These are phyloP conservation scores for Verticillium klebahnii DNA, from an alignment of 2,329 filamentous ascomycete species.

Conservation along the genomic window DNA sequence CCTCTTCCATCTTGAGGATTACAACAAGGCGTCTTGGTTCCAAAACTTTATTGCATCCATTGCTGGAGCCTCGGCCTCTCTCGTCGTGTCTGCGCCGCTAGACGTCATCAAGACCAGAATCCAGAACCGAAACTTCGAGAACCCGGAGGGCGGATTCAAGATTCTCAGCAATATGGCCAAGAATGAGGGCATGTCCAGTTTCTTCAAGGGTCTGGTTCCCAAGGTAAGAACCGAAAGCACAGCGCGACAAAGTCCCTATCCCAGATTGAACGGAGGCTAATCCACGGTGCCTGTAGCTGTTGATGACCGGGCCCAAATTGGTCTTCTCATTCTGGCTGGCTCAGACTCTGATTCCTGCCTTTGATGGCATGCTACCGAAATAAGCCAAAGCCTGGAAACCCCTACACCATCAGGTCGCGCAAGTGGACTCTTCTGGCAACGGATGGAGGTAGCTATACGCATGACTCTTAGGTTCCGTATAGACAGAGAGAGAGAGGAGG, in stretches of 20 bases:
- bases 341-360: slow-evolving; percentile 94
- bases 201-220: slow-evolving; percentile 97
- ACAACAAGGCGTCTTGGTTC: slow-evolving; percentile 90
- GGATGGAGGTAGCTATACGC: too few relatives aligned
- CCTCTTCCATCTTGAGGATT: slow-evolving; percentile 82
- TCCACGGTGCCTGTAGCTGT: slow-evolving; percentile 48
- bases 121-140: slow-evolving; percentile 98
- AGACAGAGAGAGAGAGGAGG: too few relatives aligned
- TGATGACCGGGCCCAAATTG: slow-evolving; percentile 98
- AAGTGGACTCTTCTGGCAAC: too few relatives aligned
- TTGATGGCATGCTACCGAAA: slow-evolving; percentile 49
- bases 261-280: not conserved
- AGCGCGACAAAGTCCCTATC: not conserved
- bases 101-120: slow-evolving; percentile 99
- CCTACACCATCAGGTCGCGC: too few relatives aligned
- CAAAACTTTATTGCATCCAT: slow-evolving; percentile 98
- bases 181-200: slow-evolving; percentile 78
- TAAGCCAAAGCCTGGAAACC: too few relatives aligned
- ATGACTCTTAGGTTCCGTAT: too few relatives aligned
- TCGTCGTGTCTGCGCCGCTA: slow-evolving; percentile 90
- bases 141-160: slow-evolving; percentile 88
- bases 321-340: slow-evolving; percentile 99
- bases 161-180: slow-evolving; percentile 91
- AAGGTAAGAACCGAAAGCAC: slow-evolving; percentile 53
- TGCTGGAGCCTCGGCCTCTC: slow-evolving; percentile 88